Evolutionary conservation across 2,329 filamentous ascomycete genomes (phyloP).

Genomic region (Dactylellina sp.): DNA sequence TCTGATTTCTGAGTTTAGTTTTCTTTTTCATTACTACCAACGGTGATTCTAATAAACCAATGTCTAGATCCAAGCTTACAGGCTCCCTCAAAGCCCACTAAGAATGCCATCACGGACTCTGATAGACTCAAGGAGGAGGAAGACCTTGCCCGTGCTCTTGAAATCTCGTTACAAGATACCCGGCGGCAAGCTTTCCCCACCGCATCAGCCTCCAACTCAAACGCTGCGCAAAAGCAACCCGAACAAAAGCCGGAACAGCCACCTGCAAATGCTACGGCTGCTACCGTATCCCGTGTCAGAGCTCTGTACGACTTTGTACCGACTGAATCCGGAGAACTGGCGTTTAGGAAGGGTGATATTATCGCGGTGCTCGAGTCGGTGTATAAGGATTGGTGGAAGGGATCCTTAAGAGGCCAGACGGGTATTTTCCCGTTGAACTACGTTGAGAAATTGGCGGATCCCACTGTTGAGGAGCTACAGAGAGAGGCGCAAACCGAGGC

Average conservation of each 20-base stretch:
- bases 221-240: constrained; percentile 63
- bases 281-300: constrained; percentile 92
- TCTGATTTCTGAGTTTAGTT: too few relatives aligned
- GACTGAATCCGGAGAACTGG: constrained; percentile 91
- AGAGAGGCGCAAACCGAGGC: constrained; percentile 95
- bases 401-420: constrained; percentile 90
- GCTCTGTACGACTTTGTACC: constrained; percentile 95
- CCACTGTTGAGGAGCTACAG: constrained; percentile 92
- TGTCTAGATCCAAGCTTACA: constrained; percentile 83
- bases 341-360: constrained; percentile 95
- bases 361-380: constrained; percentile 98
- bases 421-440: constrained; percentile 99
- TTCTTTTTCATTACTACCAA: constrained; percentile 4
- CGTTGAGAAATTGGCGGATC: constrained; percentile 95
- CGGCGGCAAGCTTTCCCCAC: constrained; percentile 69
- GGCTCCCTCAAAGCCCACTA: constrained; percentile 90
- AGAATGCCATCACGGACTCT: constrained; percentile 87
- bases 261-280: constrained; percentile 88
- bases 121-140: constrained; percentile 97
- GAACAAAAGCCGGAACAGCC: constrained; percentile 65
- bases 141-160: constrained; percentile 94
- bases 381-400: constrained; percentile 99
- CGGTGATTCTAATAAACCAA: not conserved
- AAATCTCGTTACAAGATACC: constrained; percentile 91
- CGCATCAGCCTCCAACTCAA: constrained; percentile 62